Percentiles rank a stretch among this genome's conserved stretches.
phyloP scores from a whole-genome alignment of 2,329 filamentous ascomycete species.

The Claviceps arundinis region DNA sequence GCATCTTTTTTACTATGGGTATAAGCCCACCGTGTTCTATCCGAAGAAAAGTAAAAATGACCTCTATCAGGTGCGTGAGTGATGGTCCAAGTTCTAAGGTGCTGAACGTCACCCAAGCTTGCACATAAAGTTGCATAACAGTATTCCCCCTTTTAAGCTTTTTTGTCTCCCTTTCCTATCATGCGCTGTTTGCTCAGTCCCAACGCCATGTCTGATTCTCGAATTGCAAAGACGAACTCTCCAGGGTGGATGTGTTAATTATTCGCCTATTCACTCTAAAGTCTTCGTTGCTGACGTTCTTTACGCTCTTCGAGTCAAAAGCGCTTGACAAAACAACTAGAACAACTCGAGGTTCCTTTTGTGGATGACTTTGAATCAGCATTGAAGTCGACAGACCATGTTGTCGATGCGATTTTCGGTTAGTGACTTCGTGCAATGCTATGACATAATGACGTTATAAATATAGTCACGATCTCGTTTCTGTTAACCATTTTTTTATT shows the following conservation, averaged over 20 bases:
- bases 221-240: too few relatives aligned
- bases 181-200: too few relatives aligned
- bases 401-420: conserved; percentile 92
- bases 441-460: background rate
- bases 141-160: background rate
- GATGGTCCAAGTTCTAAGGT: background rate
- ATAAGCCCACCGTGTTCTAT: conserved; percentile 79
- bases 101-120: background rate
- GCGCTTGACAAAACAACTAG: conserved; percentile 74
- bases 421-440: conserved; percentile 13
- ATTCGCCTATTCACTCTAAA: background rate
- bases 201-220: background rate
- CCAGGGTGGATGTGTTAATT: background rate
- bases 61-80: conserved; percentile 56
- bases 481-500: background rate
- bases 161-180: background rate
- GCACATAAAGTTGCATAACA: background rate
- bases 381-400: conserved; percentile 56
- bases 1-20: conserved; percentile 85
- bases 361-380: conserved; percentile 63
- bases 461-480: too few relatives aligned
- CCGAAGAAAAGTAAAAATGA: conserved; percentile 87
- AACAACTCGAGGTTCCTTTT: conserved; percentile 72
- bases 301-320: conserved; percentile 27
- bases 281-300: conserved; percentile 13